These are phyloP conservation scores for Helianthus tuberosus DNA, from an alignment of 129 eudicot species.

Conservation along the genomic window DNA sequence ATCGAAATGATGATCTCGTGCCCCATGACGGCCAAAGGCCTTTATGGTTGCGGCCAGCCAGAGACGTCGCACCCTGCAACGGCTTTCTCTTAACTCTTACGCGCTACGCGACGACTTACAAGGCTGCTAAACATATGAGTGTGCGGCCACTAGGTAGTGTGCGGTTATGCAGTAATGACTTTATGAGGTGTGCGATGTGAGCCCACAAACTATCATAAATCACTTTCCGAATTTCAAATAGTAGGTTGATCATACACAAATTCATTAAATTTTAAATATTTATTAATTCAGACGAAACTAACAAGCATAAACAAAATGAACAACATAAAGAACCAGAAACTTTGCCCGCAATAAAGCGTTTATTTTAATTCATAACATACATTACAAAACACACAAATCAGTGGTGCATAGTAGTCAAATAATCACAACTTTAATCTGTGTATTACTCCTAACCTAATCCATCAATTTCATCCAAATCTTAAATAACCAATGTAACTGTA, in stretches of 20 bases:
- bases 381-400: slow-evolving; percentile 9
- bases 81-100: too few species aligned
- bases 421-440: background rate
- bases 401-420: background rate
- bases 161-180: too few species aligned
- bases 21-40: too few species aligned
- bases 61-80: too few species aligned
- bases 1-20: too few species aligned
- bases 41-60: too few species aligned
- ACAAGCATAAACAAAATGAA: slow-evolving; percentile 6
- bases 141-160: too few species aligned
- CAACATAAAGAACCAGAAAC: background rate
- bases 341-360: background rate
- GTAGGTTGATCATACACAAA: slow-evolving; percentile 2
- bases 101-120: too few species aligned
- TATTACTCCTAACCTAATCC: background rate
- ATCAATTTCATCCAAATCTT: background rate
- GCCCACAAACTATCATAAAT: too few species aligned
- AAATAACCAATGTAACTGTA: background rate
- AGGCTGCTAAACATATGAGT: too few species aligned
- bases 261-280: slow-evolving; percentile 16
- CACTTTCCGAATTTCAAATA: background rate
- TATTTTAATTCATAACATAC: slow-evolving; percentile 20
- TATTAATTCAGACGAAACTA: slow-evolving; percentile 8
- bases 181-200: too few species aligned